Evolutionary conservation across 2,329 filamentous ascomycete genomes (phyloP), one percentile per base, ranked within the genome.

Genomic region (Sporothrix mexicana): DNA sequence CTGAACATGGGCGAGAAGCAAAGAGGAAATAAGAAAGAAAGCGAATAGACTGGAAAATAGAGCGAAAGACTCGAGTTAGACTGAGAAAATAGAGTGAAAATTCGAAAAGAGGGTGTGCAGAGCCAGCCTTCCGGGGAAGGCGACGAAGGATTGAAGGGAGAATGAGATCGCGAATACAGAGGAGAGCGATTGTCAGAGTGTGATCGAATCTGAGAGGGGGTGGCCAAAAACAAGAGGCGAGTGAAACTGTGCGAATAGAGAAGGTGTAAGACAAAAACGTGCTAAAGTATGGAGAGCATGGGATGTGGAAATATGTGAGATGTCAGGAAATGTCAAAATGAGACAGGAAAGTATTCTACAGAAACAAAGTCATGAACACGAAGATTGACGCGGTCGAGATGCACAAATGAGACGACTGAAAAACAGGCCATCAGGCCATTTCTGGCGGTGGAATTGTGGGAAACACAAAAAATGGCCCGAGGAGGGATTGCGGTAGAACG

Each of bases 391-490:
- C 20, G n/a, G 53, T 25, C 23, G 53, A 57, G 53, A 30, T 17
- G 13, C n/a, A 25, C 20, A 25, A 45, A 66, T 17, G 12, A 66
- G 41, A 66, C 41, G 10, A 47, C 10, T 36, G 1, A 12, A 47
- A 66, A 66, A 47, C 61, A 66, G 41, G 10, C 59, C 41, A 25
- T 47, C 61, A 66, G 41, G 10, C 59, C 41, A 25, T 47, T 43
- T 36, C 12, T 25, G 8, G 41, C 41, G 12, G 20, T 47, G 36
- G 17, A 7, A 47, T 66, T 41, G 61, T 66, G 41, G 61, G 61
- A 47, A 66, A 66, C 41, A 66, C 61, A 66, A 47, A 5, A 20
- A 62, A 45, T 47, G 61, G 41, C 12, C 61, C 12, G 61, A 45
- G 10, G 41, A 4, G 9, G 12, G 30, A 36, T 36, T 36, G 51